Evolutionary conservation across 2,329 filamentous ascomycete species (phyloP), one percentile per base, ranked within the genome.

Genomic region (Pseudohalonectria lignicola): DNA sequence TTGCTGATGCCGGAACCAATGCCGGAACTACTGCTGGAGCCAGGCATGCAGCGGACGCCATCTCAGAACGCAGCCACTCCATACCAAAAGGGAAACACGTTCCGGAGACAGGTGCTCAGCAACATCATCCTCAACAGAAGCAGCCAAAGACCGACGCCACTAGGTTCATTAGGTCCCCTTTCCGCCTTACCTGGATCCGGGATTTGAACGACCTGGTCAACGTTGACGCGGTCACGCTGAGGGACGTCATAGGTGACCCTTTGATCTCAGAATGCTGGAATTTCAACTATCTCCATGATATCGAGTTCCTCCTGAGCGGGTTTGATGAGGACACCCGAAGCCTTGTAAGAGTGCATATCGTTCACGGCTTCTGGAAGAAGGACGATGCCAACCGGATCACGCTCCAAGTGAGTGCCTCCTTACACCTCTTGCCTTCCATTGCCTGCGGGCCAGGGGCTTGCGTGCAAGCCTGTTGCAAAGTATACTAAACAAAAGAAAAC

Each of bases 231-330:
- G 57, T 90, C 25, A 69, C 66, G 2, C 62, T 92, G 9, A 60
- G 62, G 4, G 81, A 86, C 41, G 67, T 93, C 5, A 66, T 93
- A 1, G 76, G 82, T 1, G 77, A 87, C 52, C 82, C 83, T 0
- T 64, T 86, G 44, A 84, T 92, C 39, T 69, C 71, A 29, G 75
- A 82, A 50, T 76, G 73, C 45, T 84, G 79, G 79, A 68, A 79
- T 39, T 84, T 84, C 55, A 83, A 84, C 49, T 83, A 64, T 39
- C 51, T 82, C 2, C 73, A 82, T 44, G 71, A 82, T 45, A 55
- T 79, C 11, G 56, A 63, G 31, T 79, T 76, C 42, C 49, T 78
- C 17, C 63, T 76, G 61, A 49, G 54, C 18, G 64, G 71, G 4
- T 68, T 79, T 38, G 69, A 78, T 43, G 47, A 56, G 6, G 71